Percentiles rank a stretch among this genome's conserved stretches.
These are phyloP conservation scores for Pseudocercospora cruenta DNA, from an alignment of 2,329 filamentous ascomycete species.

Conservation along the genomic window DNA sequence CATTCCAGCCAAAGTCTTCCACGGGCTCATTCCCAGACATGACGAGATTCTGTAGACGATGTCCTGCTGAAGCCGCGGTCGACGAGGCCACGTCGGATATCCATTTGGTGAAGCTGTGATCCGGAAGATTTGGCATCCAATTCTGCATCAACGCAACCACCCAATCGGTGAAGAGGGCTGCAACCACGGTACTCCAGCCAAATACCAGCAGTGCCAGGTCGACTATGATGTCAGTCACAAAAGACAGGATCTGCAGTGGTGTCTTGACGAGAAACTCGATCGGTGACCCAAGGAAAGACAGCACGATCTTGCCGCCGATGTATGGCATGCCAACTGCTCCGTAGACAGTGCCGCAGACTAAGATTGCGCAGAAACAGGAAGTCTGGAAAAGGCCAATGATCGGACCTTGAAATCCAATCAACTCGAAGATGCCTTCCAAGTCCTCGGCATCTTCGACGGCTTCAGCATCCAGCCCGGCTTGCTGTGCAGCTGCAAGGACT, in stretches of 20 bases:
- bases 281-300: slow-evolving; percentile 80
- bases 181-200: slow-evolving; percentile 29
- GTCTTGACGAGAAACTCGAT: slow-evolving; percentile 67
- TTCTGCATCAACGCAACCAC: slow-evolving; percentile 16
- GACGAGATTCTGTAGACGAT: slow-evolving; percentile 30
- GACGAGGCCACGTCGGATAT: slow-evolving; percentile 24
- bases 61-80: slow-evolving; percentile 28
- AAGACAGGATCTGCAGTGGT: slow-evolving; percentile 72
- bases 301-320: slow-evolving; percentile 81
- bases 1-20: slow-evolving; percentile 29
- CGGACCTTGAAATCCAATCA: slow-evolving; percentile 94
- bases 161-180: slow-evolving; percentile 16
- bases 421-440: slow-evolving; percentile 91
- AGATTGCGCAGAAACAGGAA: slow-evolving; percentile 86
- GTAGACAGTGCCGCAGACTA: slow-evolving; percentile 85
- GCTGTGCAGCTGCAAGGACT: slow-evolving; percentile 66
- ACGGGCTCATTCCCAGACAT: slow-evolving; percentile 18
- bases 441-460: slow-evolving; percentile 85
- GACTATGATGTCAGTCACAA: slow-evolving; percentile 75
- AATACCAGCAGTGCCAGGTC: slow-evolving; percentile 71
- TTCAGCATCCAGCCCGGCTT: slow-evolving; percentile 71
- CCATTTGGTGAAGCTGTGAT: slow-evolving; percentile 21
- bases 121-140: slow-evolving; percentile 15
- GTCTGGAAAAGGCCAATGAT: slow-evolving; percentile 90
- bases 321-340: slow-evolving; percentile 89